Base-by-base conservation (phyloP, 768 basidiomycete genomes). In the Hypholoma fasciculare region DNA sequence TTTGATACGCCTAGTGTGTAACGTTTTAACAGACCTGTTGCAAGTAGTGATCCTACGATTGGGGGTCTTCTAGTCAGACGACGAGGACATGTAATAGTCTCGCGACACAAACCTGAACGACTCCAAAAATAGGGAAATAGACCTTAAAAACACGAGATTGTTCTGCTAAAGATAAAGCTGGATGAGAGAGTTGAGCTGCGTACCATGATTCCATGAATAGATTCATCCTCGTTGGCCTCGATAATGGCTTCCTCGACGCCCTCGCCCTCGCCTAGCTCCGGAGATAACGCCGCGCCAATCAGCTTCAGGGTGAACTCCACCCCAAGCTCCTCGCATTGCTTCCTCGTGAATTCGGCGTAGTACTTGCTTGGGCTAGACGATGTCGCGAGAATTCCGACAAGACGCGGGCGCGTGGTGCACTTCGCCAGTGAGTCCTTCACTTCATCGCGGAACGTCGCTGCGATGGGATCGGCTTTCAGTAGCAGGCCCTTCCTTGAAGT, bases 171-270 rank as follows among this genome's bases (percentile, higher is more conserved):
- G 56, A 49, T 7, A 48, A 26, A 37, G 17, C 23, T 30, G 17
- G 49, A 27, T 37, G 57, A 62, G 12, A 58, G 30, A 54, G 11
- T n/a, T 49, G 23, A 51, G 56, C 7, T 7, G 57, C 84, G 60
- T 63, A 96, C 97, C 96, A 98, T 97, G 68, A 99, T 94, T 8
- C 96, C 96, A 73, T 96, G 86, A 9, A 96, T 85, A 55, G 77
- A 79, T 13, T 78, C 76, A 67, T 98, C 95, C 60, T 90, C 90
- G 68, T 99, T 99, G 7, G 96, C 94, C 67, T 94, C 92, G 34
- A 98, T 88, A 63, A 98, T 96, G 7, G 92, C 96, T 71, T 96
- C 92, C 71, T 99, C 97, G 7, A 95, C 94, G 11, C 92, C 95
- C 30, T 95, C 93, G 0, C 92, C 92, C 46, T 92, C 90, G 0